These are phyloP conservation scores for Phoma herbarum DNA, from an alignment of 2,329 filamentous ascomycete genomes.

Conservation along the genomic window DNA sequence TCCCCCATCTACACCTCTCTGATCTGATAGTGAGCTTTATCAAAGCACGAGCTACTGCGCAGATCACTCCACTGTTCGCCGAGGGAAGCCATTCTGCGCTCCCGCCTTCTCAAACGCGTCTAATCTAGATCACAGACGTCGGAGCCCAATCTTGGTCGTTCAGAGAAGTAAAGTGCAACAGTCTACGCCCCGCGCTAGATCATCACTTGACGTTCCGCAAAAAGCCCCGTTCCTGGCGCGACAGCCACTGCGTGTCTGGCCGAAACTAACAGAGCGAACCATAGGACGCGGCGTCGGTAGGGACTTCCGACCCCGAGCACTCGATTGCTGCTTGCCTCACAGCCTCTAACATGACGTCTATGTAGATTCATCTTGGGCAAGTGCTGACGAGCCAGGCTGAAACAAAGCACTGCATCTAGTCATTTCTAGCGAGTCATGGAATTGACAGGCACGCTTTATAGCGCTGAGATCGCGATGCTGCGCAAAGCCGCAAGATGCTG, in stretches of 20 bases:
- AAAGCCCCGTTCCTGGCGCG: conserved; percentile 17
- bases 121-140: background rate
- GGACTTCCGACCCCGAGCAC: background rate
- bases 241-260: conserved; percentile 16
- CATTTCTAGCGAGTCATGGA: background rate
- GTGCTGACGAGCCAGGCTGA: conserved; percentile 6
- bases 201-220: conserved; percentile 3
- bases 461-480: background rate
- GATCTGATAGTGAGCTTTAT: background rate
- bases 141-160: conserved; percentile 10
- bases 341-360: background rate
- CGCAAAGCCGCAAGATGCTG: conserved; percentile 5
- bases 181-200: background rate
- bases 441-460: background rate
- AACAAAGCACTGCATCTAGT: background rate
- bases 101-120: conserved; percentile 7
- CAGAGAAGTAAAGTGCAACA: background rate
- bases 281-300: conserved; percentile 10
- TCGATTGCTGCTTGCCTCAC: background rate
- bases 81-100: background rate
- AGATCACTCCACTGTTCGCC: conserved; percentile 4
- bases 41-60: conserved; percentile 2
- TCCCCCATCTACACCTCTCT: background rate
- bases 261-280: conserved; percentile 11
- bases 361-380: background rate